A percentile compares a stretch with the other conserved stretches of the same genome.
Evolutionary conservation across 2,329 filamentous ascomycete species (phyloP).

Genomic region (Cladosporium oxysporum): DNA sequence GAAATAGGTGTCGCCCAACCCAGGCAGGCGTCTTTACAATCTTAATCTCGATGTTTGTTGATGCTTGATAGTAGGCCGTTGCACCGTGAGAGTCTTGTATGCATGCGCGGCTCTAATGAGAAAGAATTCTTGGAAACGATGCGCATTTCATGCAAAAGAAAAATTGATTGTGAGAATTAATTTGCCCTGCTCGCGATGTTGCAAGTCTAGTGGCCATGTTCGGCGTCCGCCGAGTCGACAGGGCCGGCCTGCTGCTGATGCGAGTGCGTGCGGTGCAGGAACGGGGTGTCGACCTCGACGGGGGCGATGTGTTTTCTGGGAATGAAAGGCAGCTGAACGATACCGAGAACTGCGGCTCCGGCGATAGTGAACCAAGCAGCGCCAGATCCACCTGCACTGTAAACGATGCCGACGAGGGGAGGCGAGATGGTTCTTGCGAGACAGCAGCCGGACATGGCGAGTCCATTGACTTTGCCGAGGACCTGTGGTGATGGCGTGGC

Average conservation of each 20-base stretch:
- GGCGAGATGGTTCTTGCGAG: conserved; percentile 66
- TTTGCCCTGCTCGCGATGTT: not conserved
- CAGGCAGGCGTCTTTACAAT: not conserved
- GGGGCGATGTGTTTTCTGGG: conserved; percentile 49
- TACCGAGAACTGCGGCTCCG: conserved; percentile 55
- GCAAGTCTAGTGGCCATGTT: conserved; percentile 5
- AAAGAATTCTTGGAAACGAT: not conserved
- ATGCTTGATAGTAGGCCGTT: not conserved
- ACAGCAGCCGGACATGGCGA: conserved; percentile 68
- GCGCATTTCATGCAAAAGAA: not conserved
- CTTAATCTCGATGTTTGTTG: not conserved
- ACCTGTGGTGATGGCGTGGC: conserved; percentile 62
- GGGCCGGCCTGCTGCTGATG: conserved; percentile 8
- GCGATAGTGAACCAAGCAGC: conserved; percentile 61
- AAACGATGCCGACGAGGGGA: conserved; percentile 65
- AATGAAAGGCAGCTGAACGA: conserved; percentile 57
- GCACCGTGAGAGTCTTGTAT: conserved; percentile 1
- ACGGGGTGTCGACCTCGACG: conserved; percentile 16
- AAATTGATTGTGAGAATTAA: not conserved
- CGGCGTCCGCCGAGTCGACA: not conserved
- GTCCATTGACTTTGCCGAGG: conserved; percentile 68
- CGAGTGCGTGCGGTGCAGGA: conserved; percentile 16
- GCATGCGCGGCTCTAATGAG: not conserved
- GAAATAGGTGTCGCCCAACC: not conserved
- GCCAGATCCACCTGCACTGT: conserved; percentile 58